Evolutionary conservation across 2,329 filamentous ascomycete species (phyloP).

Genomic region (Alternaria solani): DNA sequence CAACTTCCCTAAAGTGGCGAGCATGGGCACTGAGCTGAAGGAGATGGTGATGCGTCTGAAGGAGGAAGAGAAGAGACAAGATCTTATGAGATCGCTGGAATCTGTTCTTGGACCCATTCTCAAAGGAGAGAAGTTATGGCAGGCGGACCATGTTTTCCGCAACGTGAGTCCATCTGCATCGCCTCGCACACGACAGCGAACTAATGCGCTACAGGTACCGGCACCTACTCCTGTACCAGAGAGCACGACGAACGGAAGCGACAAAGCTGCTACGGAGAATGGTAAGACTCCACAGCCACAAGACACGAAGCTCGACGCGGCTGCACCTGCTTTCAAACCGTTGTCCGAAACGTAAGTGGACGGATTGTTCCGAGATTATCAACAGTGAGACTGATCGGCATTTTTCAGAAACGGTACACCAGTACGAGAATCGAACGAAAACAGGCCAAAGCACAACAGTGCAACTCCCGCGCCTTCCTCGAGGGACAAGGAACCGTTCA

Average conservation of each 20-base stretch:
- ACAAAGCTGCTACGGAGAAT: slow-evolving; percentile 37
- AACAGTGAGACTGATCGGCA: slow-evolving; percentile 24
- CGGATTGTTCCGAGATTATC: neutral
- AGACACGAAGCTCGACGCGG: slow-evolving; percentile 58
- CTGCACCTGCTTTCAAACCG: slow-evolving; percentile 72
- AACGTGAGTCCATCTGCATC: slow-evolving; percentile 58
- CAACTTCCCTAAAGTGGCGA: slow-evolving; percentile 87
- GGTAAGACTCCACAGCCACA: slow-evolving; percentile 56
- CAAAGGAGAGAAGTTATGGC: slow-evolving; percentile 72
- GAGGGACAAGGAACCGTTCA: slow-evolving; percentile 33
- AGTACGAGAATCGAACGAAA: slow-evolving; percentile 26
- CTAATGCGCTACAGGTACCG: slow-evolving; percentile 31
- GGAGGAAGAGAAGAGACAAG: slow-evolving; percentile 69
- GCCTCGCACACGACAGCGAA: neutral
- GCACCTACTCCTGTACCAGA: slow-evolving; percentile 31
- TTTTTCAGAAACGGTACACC: slow-evolving; percentile 37
- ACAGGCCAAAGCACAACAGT: slow-evolving; percentile 18
- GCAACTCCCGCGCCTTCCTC: slow-evolving; percentile 21
- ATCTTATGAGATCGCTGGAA: slow-evolving; percentile 76
- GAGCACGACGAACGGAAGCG: slow-evolving; percentile 40
- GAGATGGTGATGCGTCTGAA: slow-evolving; percentile 69
- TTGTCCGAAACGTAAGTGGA: slow-evolving; percentile 41
- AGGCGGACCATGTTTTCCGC: slow-evolving; percentile 78
- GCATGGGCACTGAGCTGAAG: slow-evolving; percentile 77
- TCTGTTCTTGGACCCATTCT: slow-evolving; percentile 75